phyloP scores from a whole-genome alignment of 371 early-diverging fungal genomes.

The Phascolomyces articulosus region DNA sequence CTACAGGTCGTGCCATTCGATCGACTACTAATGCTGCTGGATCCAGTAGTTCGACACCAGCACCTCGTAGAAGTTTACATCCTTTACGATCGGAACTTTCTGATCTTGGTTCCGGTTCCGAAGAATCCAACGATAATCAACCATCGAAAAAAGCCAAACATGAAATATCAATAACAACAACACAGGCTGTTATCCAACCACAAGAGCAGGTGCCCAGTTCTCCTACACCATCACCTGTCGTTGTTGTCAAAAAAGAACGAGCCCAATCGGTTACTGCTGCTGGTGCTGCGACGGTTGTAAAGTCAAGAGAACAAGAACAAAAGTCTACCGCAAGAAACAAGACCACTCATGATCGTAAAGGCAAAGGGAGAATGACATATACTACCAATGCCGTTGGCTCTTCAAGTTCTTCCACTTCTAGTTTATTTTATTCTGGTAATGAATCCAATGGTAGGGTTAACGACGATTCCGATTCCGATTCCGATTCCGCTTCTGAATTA shows the following conservation, averaged over 20 bases:
- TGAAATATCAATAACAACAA: too few species aligned
- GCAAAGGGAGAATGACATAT: slow-evolving; percentile 12
- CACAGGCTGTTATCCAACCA: too few species aligned
- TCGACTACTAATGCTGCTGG: not conserved
- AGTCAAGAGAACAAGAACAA: not conserved
- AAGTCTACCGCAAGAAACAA: not conserved
- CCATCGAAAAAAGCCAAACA: not conserved
- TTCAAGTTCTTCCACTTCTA: not conserved
- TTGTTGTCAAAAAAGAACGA: not conserved
- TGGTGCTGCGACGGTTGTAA: not conserved
- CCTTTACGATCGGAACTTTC: not conserved
- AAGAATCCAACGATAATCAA: not conserved
- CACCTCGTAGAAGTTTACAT: not conserved
- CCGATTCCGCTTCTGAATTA: not conserved
- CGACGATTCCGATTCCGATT: not conserved
- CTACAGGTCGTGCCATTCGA: not conserved
- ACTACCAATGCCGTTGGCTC: not conserved
- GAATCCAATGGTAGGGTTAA: not conserved
- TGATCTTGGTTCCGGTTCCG: not conserved
- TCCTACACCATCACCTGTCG: too few species aligned
- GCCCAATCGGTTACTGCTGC: not conserved
- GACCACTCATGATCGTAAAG: not conserved
- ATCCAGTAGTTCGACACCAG: not conserved
- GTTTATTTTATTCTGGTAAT: not conserved
- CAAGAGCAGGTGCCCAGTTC: not conserved